Percentiles rank a stretch among this genome's conserved stretches.
Conservation (phyloP, 2,329 filamentous ascomycete genomes). For the Colletotrichum siamense region DNA sequence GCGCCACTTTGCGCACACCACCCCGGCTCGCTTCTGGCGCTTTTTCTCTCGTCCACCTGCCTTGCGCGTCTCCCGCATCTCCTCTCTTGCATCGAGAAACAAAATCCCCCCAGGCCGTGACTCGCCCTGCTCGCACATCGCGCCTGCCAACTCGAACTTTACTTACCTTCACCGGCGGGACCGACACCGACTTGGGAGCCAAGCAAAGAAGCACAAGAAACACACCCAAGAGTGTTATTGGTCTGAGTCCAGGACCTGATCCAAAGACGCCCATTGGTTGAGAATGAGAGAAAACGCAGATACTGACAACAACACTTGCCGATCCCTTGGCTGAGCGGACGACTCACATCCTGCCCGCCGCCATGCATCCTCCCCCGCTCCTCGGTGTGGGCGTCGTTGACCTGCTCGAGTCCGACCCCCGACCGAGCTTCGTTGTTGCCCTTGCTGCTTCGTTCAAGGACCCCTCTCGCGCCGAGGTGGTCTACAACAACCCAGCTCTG, state of each 20-base stretch:
- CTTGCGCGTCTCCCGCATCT: background rate
- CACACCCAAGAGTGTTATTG: background rate
- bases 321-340: slow-evolving; percentile 21
- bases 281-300: slow-evolving; percentile 15
- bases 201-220: background rate
- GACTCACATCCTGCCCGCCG: background rate
- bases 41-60: slow-evolving; percentile 10
- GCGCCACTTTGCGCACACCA: slow-evolving; percentile 1
- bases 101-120: background rate
- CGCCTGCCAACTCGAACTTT: background rate
- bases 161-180: slow-evolving; percentile 2
- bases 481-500: slow-evolving; percentile 45
- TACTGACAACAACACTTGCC: slow-evolving; percentile 13
- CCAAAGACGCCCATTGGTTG: slow-evolving; percentile 6
- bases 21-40: slow-evolving; percentile 7
- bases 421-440: slow-evolving; percentile 45
- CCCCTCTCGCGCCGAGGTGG: slow-evolving; percentile 20
- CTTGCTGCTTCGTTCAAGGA: slow-evolving; percentile 18
- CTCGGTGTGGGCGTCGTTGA: slow-evolving; percentile 39
- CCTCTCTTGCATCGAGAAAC: background rate
- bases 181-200: background rate
- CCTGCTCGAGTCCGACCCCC: slow-evolving; percentile 45
- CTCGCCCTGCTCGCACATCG: background rate
- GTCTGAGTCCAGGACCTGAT: background rate
- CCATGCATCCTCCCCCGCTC: slow-evolving; percentile 23